Conservation (phyloP, 164 flowering plant genomes). For the Stephania cephalantha region DNA sequence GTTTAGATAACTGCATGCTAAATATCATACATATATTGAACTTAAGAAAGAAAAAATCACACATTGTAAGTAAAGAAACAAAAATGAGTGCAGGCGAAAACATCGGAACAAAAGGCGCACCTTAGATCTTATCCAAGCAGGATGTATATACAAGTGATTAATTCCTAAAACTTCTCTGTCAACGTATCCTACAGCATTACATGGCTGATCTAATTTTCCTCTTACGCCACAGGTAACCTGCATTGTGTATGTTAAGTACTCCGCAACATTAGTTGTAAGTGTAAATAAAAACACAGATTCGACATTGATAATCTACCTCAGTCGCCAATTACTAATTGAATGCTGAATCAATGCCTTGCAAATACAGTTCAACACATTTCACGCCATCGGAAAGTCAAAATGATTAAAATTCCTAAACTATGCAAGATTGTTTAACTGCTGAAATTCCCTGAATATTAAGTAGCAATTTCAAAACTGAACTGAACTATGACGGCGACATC, state of each 20-base stretch:
- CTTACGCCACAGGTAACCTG: slow-evolving; percentile 66
- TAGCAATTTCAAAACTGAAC: background rate
- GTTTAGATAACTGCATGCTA: slow-evolving; percentile 1
- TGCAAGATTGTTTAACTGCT: background rate
- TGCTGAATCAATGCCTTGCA: background rate
- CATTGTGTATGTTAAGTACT: slow-evolving; percentile 3
- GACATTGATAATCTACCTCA: background rate
- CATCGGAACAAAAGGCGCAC: slow-evolving; percentile 24
- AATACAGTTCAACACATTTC: background rate
- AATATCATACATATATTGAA: slow-evolving; percentile 6
- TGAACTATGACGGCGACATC: background rate
- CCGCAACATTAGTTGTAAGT: background rate
- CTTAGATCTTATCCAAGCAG: slow-evolving; percentile 88
- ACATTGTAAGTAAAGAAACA: background rate
- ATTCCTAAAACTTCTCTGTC: slow-evolving; percentile 70
- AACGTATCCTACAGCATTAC: slow-evolving; percentile 83
- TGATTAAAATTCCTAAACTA: background rate
- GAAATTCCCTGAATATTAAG: background rate
- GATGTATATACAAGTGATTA: slow-evolving; percentile 70
- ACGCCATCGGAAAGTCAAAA: background rate
- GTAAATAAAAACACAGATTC: background rate
- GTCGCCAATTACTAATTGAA: background rate
- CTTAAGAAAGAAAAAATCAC: background rate
- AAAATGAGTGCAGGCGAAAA: background rate
- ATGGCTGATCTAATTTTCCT: slow-evolving; percentile 77